Conservation (phyloP, 108 stramenopile species). For the Pseudonitzschia multiseries region DNA sequence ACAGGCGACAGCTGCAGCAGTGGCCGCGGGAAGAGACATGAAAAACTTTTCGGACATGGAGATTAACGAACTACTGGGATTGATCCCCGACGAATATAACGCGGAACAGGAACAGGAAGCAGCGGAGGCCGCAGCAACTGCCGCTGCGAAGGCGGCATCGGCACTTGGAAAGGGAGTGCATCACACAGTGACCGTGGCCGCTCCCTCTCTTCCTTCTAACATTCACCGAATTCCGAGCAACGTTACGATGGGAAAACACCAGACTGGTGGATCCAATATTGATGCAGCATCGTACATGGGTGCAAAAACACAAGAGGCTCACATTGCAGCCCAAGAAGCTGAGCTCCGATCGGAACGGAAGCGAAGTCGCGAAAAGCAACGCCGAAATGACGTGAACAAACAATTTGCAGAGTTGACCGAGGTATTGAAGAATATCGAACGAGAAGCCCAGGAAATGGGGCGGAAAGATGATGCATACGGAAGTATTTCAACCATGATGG, state of each 20-base stretch:
- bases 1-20: neutral
- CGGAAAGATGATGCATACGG: slow-evolving; percentile 8
- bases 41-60: slow-evolving; percentile 13
- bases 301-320: neutral
- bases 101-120: slow-evolving; percentile 3
- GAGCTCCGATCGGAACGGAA: slow-evolving; percentile 76
- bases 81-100: slow-evolving; percentile 11
- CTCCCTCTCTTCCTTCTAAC: neutral
- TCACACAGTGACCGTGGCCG: neutral
- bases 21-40: slow-evolving; percentile 8
- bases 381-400: slow-evolving; percentile 74
- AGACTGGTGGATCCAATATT: neutral
- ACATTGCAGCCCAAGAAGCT: slow-evolving; percentile 1
- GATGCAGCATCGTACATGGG: no score
- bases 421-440: slow-evolving; percentile 63
- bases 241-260: neutral
- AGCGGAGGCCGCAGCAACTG: neutral
- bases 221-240: neutral
- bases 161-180: neutral
- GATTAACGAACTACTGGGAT: neutral
- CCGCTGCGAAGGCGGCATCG: neutral
- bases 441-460: slow-evolving; percentile 11
- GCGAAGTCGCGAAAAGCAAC: slow-evolving; percentile 77
- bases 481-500: slow-evolving; percentile 10
- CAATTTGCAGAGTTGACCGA: slow-evolving; percentile 68